Base-by-base conservation (phyloP, 164 flowering plant genomes). In the Kalanchoe fedtschenkoi region DNA sequence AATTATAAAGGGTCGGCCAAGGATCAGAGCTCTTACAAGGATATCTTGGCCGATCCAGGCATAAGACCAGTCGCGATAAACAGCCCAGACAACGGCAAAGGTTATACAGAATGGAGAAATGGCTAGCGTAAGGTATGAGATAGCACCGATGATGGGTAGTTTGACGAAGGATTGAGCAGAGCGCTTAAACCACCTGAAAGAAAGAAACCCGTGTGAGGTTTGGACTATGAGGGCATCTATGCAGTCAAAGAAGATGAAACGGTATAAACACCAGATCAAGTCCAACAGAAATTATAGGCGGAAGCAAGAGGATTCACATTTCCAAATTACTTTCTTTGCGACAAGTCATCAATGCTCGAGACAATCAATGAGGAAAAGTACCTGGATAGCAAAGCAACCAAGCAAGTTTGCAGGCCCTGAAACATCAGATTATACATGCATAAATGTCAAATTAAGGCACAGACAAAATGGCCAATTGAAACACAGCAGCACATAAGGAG, bases 31-130 rank as follows among this genome's bases (percentile, higher is more conserved):
- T 62, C 97, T 83, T 85, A 95, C 99, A 62, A 95, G 96, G 66
- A 95, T 83, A 68, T 95, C 96, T 81, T 95, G 99, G 66, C 99
- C 99, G 11, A 91, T 95, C 97, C 99, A 95, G 55, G 99, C 99
- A 71, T 81, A 82, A 69, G 84, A 75, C 68, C 35, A 61, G 38
- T 71, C 73, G 26, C 96, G 96, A n/a, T 75, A 71, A 60, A 83
- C 79, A n/a, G 96, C 99, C 99, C 99, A 91, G 61, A 87, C 70
- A 62, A 86, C 89, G 65, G 96, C 82, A 81, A 86, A 86, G 41
- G 83, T 68, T 71, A 95, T 75, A 84, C 99, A 95, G 83, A 95
- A 87, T 47, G 99, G 99, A 71, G 83, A 65, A 66, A 95, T 83
- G 22, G 89, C 93, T 66, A 95, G 60, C 7, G 97, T 89, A 42